Conservation (phyloP, 208 protist genomes). For the Leishmania gerbilli region DNA sequence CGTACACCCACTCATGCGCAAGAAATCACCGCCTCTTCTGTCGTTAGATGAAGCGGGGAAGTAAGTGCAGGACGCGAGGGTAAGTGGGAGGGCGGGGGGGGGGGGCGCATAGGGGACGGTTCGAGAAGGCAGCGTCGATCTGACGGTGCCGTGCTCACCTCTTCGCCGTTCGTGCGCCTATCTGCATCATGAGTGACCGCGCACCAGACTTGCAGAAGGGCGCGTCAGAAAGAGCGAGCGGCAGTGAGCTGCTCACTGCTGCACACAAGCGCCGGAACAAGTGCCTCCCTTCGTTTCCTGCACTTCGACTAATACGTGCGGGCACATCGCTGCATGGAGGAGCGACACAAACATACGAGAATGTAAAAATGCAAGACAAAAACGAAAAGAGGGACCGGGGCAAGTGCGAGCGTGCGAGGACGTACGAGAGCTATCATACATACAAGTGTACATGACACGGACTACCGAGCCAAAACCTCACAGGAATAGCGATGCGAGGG, state of each 20-base stretch:
- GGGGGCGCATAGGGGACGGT: not conserved
- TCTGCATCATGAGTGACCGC: not conserved
- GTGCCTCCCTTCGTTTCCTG: not conserved
- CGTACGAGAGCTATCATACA: constrained; percentile 1
- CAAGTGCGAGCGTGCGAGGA: not conserved
- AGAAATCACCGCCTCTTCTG: not conserved
- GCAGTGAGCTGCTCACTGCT: not conserved
- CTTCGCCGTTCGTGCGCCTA: not conserved
- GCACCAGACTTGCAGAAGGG: not conserved
- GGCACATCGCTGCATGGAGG: not conserved
- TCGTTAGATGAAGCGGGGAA: not conserved
- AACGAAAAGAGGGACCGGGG: not conserved
- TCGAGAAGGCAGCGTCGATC: not conserved
- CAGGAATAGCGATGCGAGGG: not conserved
- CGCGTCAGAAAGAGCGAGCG: not conserved
- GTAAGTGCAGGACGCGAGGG: not conserved
- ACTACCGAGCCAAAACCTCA: not conserved
- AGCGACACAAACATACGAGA: not conserved
- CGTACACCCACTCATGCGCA: not conserved
- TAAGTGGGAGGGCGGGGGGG: not conserved
- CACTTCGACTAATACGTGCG: not conserved
- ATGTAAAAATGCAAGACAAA: not conserved
- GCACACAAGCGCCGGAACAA: not conserved
- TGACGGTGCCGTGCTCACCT: not conserved
- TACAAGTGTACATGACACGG: not conserved